Evolutionary conservation across 202 grass and related monocot genomes (phyloP).

Genomic region (Hordeum pubiflorum): DNA sequence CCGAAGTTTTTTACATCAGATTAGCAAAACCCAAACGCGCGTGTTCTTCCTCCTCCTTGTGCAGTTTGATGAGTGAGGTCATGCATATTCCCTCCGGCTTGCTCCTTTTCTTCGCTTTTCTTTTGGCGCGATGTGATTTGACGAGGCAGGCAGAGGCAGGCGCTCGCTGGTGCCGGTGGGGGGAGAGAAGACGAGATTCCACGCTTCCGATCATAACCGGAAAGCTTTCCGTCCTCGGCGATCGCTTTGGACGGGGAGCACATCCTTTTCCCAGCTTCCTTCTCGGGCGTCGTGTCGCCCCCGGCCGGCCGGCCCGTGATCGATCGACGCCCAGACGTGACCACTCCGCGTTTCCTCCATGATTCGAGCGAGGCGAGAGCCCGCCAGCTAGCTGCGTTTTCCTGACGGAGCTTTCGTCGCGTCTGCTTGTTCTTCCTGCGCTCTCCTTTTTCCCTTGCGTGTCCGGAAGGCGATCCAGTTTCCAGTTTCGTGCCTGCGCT

Average conservation of each 20-base stretch:
- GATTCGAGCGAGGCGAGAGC: neutral
- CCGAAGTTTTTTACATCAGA: neutral
- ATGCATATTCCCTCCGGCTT: neutral
- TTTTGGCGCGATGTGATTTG: conserved; percentile 10
- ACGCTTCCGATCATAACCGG: neutral
- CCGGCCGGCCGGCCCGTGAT: neutral
- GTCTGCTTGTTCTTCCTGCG: neutral
- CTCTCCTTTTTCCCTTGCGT: neutral
- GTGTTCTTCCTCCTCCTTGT: neutral
- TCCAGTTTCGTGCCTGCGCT: conserved; percentile 7
- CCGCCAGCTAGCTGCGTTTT: neutral
- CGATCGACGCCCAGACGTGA: conserved; percentile 7
- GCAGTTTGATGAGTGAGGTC: neutral
- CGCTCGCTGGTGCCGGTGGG: neutral
- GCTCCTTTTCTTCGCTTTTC: neutral
- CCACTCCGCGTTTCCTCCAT: neutral
- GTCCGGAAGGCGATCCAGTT: neutral
- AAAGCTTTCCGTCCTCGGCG: neutral
- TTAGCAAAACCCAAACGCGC: neutral
- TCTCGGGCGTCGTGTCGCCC: neutral
- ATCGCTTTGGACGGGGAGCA: neutral
- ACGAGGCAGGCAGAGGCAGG: neutral
- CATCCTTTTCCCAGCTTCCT: conserved; percentile 15
- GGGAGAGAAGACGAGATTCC: neutral
- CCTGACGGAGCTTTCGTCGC: neutral